phyloP scores from a whole-genome alignment of 257 asterid species.

The Schizonepeta tenuifolia region DNA sequence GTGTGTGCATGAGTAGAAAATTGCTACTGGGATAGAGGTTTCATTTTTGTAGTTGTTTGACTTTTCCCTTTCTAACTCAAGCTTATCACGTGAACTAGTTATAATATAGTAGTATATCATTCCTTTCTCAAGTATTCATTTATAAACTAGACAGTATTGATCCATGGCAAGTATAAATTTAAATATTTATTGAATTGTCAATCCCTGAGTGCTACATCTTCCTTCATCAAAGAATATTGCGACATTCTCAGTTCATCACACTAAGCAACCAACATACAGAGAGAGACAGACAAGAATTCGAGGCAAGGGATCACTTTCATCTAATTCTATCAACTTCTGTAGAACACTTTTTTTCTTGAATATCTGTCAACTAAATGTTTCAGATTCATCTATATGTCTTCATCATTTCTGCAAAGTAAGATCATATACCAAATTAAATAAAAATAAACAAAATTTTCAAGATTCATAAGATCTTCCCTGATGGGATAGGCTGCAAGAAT shows the following conservation, averaged over 20 bases:
- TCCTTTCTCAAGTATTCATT: background rate
- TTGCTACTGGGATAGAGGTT: no score
- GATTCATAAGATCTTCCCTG: background rate
- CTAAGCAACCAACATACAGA: no score
- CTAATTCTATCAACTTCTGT: no score
- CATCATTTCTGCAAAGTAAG: background rate
- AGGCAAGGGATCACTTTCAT: no score
- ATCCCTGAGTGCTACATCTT: background rate
- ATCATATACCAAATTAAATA: background rate
- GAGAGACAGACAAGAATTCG: no score
- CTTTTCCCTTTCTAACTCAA: background rate
- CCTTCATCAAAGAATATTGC: background rate
- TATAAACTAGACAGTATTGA: background rate
- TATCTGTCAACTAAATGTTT: background rate
- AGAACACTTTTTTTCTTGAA: background rate
- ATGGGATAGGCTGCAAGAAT: background rate
- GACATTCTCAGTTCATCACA: background rate
- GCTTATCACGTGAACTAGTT: slow-evolving; percentile 8
- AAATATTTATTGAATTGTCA: background rate
- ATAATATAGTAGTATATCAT: background rate
- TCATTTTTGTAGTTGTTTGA: background rate
- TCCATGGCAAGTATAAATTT: background rate
- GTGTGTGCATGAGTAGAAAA: no score
- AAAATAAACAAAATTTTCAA: background rate
- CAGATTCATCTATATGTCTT: background rate